A percentile compares a stretch with the other conserved stretches of the same genome.
These are phyloP conservation scores for Caryopteris hybrid DNA, from an alignment of 305 asterid species.

Conservation along the genomic window DNA sequence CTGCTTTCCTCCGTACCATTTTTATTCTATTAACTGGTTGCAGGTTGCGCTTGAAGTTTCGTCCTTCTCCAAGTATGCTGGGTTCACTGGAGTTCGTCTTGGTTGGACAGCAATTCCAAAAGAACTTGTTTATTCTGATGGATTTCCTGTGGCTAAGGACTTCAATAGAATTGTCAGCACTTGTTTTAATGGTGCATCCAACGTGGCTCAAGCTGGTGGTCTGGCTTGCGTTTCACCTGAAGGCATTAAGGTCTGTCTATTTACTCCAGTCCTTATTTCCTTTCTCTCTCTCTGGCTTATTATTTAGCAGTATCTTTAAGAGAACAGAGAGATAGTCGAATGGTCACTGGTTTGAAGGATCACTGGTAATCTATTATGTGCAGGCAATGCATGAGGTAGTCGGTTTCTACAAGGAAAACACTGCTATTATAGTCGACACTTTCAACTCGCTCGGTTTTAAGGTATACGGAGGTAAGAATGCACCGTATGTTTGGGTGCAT, in stretches of 20 bases:
- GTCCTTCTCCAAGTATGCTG: conserved; percentile 94
- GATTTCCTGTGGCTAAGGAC: conserved; percentile 92
- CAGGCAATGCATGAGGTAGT: conserved; percentile 95
- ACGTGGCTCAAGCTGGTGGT: conserved; percentile 96
- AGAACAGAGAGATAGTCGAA: too few relatives aligned
- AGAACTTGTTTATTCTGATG: conserved; percentile 79
- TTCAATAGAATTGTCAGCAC: conserved; percentile 93
- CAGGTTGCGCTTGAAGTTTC: conserved; percentile 98
- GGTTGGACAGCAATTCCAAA: conserved; percentile 98
- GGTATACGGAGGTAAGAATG: conserved; percentile 90
- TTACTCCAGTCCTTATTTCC: neutral
- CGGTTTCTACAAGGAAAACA: conserved; percentile 93
- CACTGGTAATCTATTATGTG: neutral
- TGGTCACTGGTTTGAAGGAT: too few relatives aligned
- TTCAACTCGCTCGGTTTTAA: conserved; percentile 77
- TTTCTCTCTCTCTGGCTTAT: neutral
- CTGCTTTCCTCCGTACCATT: neutral
- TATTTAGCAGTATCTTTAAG: too few relatives aligned
- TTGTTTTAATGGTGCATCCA: conserved; percentile 94
- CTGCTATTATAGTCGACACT: conserved; percentile 73
- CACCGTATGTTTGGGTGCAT: conserved; percentile 91
- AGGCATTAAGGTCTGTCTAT: conserved; percentile 73
- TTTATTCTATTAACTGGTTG: conserved; percentile 13
- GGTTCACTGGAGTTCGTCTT: conserved; percentile 98
- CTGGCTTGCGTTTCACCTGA: conserved; percentile 82